Base-by-base conservation (phyloP, 2,329 filamentous ascomycete genomes). In the Aspergillus uvarum region DNA sequence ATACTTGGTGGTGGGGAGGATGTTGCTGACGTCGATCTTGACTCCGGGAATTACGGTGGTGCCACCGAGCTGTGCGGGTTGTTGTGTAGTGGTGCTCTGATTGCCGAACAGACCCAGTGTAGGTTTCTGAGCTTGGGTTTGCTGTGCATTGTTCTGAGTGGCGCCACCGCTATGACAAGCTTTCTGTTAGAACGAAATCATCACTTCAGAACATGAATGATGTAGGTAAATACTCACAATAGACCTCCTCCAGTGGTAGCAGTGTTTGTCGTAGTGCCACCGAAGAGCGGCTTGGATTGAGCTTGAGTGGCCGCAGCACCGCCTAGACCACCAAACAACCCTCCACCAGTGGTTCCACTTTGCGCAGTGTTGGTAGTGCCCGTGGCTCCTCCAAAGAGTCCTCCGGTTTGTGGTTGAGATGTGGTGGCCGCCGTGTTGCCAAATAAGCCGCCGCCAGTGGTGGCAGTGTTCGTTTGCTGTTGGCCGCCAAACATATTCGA, bases 1-100 rank as follows among this genome's bases (percentile, higher is more conserved):
- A 80, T 95, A 97, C 63, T 95, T 91, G 3, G 92, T 96, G 0
- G 93, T 96, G 16, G 90, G 89, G 55, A 92, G 87, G 61, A 98
- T 81, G 71, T 90, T 91, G 67, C 85, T 85, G 55, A 90, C 78
- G 75, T 95, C 90, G 68, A 96, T 90, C 69, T 90, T 88, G 19
- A 92, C 89, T 19, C 89, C 91, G 0, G 89, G 87, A 16, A 88
- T 82, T 14, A 79, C 74, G 2, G 71, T 74, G 26, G 70, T 63
- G 8, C 73, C 70, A 64, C 68, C 74, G 61, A 73, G 72, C 62
- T 73, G 73, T 22, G 73, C 66, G 22, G 70, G 67, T 59, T 68
- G 72, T 54, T 72, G 72, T 26, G 70, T 60, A 5, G 68, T 59
- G 19, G 71, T 63, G 35, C 63, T 69, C 53, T 76, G 68, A 58